Conservation (phyloP, 139 green algal genomes). For the Tetraselmis chui region DNA sequence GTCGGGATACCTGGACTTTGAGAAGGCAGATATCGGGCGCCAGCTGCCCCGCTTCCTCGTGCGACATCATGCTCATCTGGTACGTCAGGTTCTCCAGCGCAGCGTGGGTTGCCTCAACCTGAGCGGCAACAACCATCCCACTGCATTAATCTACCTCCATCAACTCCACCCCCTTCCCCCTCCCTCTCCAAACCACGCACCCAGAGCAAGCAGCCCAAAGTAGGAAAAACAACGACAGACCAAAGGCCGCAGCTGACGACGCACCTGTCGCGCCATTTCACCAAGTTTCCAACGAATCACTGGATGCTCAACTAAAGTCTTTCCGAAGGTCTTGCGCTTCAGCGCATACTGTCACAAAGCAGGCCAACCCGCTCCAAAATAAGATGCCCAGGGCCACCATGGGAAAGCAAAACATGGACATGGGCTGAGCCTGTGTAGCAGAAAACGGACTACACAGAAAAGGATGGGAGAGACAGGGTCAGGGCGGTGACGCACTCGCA, state of each 20-base stretch:
- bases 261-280: slow-evolving; percentile 25
- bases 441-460: too few relatives aligned
- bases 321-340: slow-evolving; percentile 26
- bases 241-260: too few relatives aligned
- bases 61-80: slow-evolving; percentile 26
- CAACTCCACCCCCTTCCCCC: too few relatives aligned
- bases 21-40: slow-evolving; percentile 18
- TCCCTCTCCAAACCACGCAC: too few relatives aligned
- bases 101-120: slow-evolving; percentile 25
- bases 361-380: too few relatives aligned
- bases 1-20: slow-evolving; percentile 18
- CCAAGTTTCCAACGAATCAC: slow-evolving; percentile 31
- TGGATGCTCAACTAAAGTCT: slow-evolving; percentile 25
- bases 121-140: too few relatives aligned
- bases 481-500: not conserved
- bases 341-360: slow-evolving; percentile 23
- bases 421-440: too few relatives aligned
- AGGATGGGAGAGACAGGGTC: not conserved
- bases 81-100: slow-evolving; percentile 23
- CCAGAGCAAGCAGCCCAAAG: too few relatives aligned
- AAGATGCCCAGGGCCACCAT: too few relatives aligned
- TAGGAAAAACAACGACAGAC: too few relatives aligned
- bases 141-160: too few relatives aligned
- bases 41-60: slow-evolving; percentile 3
- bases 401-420: too few relatives aligned